Evolutionary conservation across 2,329 filamentous ascomycete genomes (phyloP).

Genomic region (Scytalidium lignicola): DNA sequence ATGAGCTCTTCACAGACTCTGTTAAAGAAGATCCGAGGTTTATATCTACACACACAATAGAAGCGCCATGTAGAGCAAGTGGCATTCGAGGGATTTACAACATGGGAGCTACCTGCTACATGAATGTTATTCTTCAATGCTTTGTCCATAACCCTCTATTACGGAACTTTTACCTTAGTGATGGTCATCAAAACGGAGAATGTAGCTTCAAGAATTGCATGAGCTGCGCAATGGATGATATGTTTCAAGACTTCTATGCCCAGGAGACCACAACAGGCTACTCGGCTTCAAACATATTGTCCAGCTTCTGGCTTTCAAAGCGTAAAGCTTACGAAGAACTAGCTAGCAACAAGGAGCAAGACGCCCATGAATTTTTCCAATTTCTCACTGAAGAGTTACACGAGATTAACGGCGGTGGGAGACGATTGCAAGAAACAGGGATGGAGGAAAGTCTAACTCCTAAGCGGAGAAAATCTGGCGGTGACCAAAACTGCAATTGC

Average conservation of each 20-base stretch:
- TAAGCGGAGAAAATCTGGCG: constrained; percentile 18
- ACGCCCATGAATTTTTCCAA: constrained; percentile 96
- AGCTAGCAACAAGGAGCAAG: constrained; percentile 90
- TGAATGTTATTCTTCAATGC: constrained; percentile 91
- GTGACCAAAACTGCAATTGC: constrained; percentile 60
- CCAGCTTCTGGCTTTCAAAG: constrained; percentile 85
- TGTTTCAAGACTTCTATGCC: constrained; percentile 68
- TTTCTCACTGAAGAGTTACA: constrained; percentile 91
- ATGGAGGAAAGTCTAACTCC: constrained; percentile 16
- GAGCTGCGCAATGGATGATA: constrained; percentile 67
- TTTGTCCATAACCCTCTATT: constrained; percentile 91
- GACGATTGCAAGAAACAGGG: constrained; percentile 25
- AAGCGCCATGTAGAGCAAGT: constrained; percentile 77
- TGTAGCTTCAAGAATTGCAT: constrained; percentile 62
- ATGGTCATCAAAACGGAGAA: constrained; percentile 75
- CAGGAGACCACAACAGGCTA: constrained; percentile 81
- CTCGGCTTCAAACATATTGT: constrained; percentile 81
- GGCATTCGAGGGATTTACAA: constrained; percentile 93
- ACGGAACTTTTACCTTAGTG: constrained; percentile 85
- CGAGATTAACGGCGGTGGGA: constrained; percentile 61
- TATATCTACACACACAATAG: constrained; percentile 71
- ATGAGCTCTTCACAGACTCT: constrained; percentile 62
- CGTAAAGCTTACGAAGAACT: constrained; percentile 67
- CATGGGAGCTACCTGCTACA: constrained; percentile 97
- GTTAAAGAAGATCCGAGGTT: constrained; percentile 70